phyloP scores from a whole-genome alignment of 2,329 filamentous ascomycete species.

The Akanthomyces muscarius region DNA sequence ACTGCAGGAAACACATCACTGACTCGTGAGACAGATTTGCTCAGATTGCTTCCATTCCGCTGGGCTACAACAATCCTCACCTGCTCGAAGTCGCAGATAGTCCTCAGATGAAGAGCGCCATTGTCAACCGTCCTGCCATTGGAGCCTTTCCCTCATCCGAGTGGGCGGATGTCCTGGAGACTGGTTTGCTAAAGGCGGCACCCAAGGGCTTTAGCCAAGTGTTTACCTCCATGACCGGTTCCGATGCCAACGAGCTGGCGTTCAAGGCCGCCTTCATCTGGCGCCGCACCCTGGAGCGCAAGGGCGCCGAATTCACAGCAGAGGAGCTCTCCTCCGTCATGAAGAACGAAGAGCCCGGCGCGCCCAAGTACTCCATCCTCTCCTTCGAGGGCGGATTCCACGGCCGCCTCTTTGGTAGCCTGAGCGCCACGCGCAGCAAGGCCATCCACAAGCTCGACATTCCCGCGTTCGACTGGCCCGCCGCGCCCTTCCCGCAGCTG shows the following conservation, averaged over 20 bases:
- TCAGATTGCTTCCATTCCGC: slow-evolving; percentile 87
- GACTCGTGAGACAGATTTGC: slow-evolving; percentile 56
- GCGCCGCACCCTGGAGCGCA: slow-evolving; percentile 75
- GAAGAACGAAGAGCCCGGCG: slow-evolving; percentile 74
- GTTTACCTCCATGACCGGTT: slow-evolving; percentile 85
- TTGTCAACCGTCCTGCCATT: slow-evolving; percentile 85
- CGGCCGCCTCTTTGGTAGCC: slow-evolving; percentile 80
- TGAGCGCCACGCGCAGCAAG: slow-evolving; percentile 89
- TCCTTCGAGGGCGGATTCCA: slow-evolving; percentile 89
- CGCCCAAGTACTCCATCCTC: slow-evolving; percentile 76
- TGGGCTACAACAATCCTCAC: slow-evolving; percentile 87
- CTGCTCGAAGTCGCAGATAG: slow-evolving; percentile 67
- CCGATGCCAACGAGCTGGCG: slow-evolving; percentile 89
- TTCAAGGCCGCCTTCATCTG: slow-evolving; percentile 97
- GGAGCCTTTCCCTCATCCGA: slow-evolving; percentile 87
- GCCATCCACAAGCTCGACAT: slow-evolving; percentile 94
- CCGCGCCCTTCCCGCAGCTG: slow-evolving; percentile 77
- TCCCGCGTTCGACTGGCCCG: slow-evolving; percentile 91
- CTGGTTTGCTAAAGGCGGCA: slow-evolving; percentile 75
- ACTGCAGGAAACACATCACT: neutral
- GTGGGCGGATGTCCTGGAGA: slow-evolving; percentile 76
- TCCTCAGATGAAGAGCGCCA: slow-evolving; percentile 71
- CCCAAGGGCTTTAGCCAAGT: slow-evolving; percentile 83
- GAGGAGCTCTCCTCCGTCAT: slow-evolving; percentile 73
- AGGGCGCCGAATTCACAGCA: slow-evolving; percentile 76